Conservation (phyloP, 768 basidiomycete genomes). For the Holtermannia corniformis region DNA sequence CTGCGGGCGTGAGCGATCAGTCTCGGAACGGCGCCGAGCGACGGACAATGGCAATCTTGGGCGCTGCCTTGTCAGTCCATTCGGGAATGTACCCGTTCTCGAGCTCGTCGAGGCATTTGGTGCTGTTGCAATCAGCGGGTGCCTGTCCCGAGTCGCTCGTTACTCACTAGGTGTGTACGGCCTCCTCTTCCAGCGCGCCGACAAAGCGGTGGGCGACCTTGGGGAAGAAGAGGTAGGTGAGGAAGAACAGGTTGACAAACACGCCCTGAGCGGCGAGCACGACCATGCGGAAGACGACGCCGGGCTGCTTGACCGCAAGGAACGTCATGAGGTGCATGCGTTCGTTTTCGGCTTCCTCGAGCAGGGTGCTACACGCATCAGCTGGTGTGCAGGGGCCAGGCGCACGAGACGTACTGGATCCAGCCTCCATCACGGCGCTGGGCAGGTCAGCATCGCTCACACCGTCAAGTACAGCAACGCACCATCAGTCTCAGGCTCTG, state of each 20-base stretch:
- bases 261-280: constrained; percentile 80
- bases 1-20: constrained; percentile 5
- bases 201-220: constrained; percentile 69
- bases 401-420: constrained; percentile 52
- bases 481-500: constrained; percentile 82
- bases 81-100: constrained; percentile 43
- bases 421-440: constrained; percentile 56
- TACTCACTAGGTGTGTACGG: constrained; percentile 77
- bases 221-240: constrained; percentile 51
- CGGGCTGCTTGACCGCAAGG: constrained; percentile 79
- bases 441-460: constrained; percentile 1
- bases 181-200: constrained; percentile 87
- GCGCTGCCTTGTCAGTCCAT: constrained; percentile 62
- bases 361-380: constrained; percentile 48
- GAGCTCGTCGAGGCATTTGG: constrained; percentile 71
- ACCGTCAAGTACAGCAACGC: constrained; percentile 15
- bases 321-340: constrained; percentile 97
- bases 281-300: constrained; percentile 66
- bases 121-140: constrained; percentile 35
- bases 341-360: constrained; percentile 95
- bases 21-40: neutral
- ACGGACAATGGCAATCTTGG: constrained; percentile 65
- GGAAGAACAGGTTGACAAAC: constrained; percentile 50
- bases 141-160: neutral
- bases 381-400: neutral